Evolutionary conservation across 306 rosid species (phyloP), one percentile per base, ranked within the genome.

Genomic region (Ammopiptanthus mongolicus): DNA sequence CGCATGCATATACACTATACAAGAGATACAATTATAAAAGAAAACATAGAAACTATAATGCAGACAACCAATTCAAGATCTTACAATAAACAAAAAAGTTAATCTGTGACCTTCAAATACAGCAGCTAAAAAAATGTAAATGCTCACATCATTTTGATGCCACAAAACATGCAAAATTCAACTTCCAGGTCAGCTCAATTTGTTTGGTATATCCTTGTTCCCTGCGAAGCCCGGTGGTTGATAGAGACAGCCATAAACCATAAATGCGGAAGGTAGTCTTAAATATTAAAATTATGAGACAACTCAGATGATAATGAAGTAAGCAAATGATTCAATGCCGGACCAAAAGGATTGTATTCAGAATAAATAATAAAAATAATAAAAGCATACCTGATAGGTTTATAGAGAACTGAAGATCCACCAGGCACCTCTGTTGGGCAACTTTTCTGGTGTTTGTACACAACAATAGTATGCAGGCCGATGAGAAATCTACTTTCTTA

Each of bases 291-390:
- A 8, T 51, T 73, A 78, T 65, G 73, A 56, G 56, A 73, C 86
- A 81, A 70, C 86, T 81, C 74, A 60, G 21, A 73, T 79, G 88
- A 85, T 76, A 48, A 73, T 48, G 77, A 83, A 63, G 78, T 64
- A 39, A 65, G 23, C 53, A 72, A 71, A 64, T 37, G 25, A 75
- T 66, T 51, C 76, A 48, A 76, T 63, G 69, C 39, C 76, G 29
- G 47, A 53, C 58, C 77, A 37, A n/a, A 34, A 53, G 74, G 53
- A 51, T 74, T 73, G 50, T 14, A 65, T 12, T 74, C 39, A 1
- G 2, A 18, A 65, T 15, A 50, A 71, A 14, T 41, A 64, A 71
- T 6, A 39, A 39, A 5, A n/a, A 68, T 0, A 46, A 15, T 3
- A 67, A 41, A 12, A 53, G 0, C 6, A 34, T 34, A 52, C 51